Base-by-base conservation (phyloP, 2,329 filamentous ascomycete species). In the Fusarium sp. region DNA sequence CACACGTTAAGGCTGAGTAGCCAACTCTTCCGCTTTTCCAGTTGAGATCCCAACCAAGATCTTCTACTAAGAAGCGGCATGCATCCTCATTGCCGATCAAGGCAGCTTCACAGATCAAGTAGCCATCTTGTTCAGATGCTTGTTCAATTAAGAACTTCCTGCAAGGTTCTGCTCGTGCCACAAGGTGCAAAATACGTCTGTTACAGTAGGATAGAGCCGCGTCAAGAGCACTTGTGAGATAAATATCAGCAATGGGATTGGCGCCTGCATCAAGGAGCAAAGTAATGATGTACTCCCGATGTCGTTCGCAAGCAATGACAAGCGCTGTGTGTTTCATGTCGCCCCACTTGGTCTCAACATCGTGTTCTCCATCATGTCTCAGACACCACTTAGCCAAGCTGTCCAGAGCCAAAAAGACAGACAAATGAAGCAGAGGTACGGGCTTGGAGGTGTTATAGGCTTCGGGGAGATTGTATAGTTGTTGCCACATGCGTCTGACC, bases 291-390 rank as follows among this genome's bases (percentile, higher is more conserved):
- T 28, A 4, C 12, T 47, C 44, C 12, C 6, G 18, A 5, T 11
- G 0, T 2, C 3, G 3, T 11, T 6, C 4, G 7, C 28, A 47
- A 6, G 44, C 44, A 7, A 2, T 1, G 12, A 10, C 2, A 21
- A 47, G 44, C 13, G 44, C 44, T 7, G 44, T 47, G 2, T 15
- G 18, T 9, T 4, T 1, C 0, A 0, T 0, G 3, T 0, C 0
- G 6, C 28, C 28, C 46, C 46, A 30, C 4, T 5, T 1, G 2
- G 13, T 5, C 6, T 21, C 28, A 8, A 49, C 0, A n/a, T 49
- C 46, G 6, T 3, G 6, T 12, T 32, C 46, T 8, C 25, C 13
- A 21, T 49, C 6, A 9, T 2, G 2, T n/a, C 8, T n/a, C 46
- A 49, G 2, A 6, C 46, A 49, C 46, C 28, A 49, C 13, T 16